phyloP scores from a whole-genome alignment of 1,284 basidiomycete species.

The Fomitopsis schrenkii region DNA sequence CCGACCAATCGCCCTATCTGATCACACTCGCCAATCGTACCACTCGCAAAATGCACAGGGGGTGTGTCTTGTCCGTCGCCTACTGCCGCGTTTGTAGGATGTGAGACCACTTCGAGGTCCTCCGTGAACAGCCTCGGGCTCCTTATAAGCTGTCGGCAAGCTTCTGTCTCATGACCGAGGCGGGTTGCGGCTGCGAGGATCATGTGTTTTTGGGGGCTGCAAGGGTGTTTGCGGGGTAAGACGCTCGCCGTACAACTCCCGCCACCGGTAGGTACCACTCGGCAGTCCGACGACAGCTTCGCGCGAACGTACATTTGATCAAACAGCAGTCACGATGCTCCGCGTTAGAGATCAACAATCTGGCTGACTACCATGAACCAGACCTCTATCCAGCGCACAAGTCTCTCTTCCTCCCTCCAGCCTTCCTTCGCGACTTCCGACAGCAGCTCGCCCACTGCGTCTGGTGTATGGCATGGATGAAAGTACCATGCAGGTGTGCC shows the following conservation, averaged over 20 bases:
- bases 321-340: neutral
- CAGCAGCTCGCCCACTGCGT: slow-evolving; percentile 63
- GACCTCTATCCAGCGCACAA: slow-evolving; percentile 54
- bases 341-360: slow-evolving; percentile 42
- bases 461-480: slow-evolving; percentile 75
- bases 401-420: slow-evolving; percentile 27
- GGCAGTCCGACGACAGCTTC: slow-evolving; percentile 6
- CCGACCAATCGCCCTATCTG: slow-evolving; percentile 22
- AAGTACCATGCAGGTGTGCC: slow-evolving; percentile 76
- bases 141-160: slow-evolving; percentile 12
- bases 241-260: slow-evolving; percentile 7
- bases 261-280: neutral
- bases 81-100: neutral
- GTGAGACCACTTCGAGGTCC: slow-evolving; percentile 3
- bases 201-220: neutral
- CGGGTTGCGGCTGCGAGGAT: neutral
- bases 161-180: slow-evolving; percentile 6
- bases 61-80: neutral
- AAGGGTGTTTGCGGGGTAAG: neutral
- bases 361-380: slow-evolving; percentile 74
- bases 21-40: slow-evolving; percentile 21
- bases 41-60: slow-evolving; percentile 9
- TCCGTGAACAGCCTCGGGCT: neutral
- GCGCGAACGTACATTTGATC: neutral
- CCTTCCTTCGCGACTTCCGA: slow-evolving; percentile 33